phyloP scores from a whole-genome alignment of 2,329 filamentous ascomycete species.

The Aaosphaeria pasadenensis region DNA sequence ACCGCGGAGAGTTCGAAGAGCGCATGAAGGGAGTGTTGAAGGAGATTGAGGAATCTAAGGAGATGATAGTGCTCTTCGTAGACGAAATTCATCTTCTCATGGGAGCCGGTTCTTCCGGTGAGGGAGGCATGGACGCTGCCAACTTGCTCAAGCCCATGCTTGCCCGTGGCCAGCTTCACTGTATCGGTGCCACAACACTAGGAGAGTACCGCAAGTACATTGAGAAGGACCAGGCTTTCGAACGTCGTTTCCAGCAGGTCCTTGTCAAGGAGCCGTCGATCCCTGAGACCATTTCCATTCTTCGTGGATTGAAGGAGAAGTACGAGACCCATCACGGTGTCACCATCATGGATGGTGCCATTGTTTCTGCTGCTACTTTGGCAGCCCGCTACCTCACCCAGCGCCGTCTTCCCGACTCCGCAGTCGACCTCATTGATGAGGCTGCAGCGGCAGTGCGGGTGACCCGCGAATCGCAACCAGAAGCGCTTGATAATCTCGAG shows the following conservation, averaged over 20 bases:
- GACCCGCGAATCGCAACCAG: conserved; percentile 91
- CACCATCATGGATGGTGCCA: conserved; percentile 89
- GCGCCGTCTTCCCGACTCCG: conserved; percentile 88
- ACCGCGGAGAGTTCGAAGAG: conserved; percentile 97
- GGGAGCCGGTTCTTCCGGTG: conserved; percentile 90
- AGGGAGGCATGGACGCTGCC: conserved; percentile 97
- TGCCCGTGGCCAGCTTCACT: conserved; percentile 92
- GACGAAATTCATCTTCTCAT: conserved; percentile 98
- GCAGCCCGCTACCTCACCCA: conserved; percentile 91
- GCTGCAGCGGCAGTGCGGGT: conserved; percentile 95
- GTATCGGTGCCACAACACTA: conserved; percentile 94
- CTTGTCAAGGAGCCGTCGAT: conserved; percentile 92
- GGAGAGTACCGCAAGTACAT: conserved; percentile 98
- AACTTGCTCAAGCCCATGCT: conserved; percentile 98
- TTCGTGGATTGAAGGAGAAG: conserved; percentile 96
- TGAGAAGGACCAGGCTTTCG: conserved; percentile 96
- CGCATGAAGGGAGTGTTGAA: conserved; percentile 99
- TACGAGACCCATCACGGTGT: conserved; percentile 99
- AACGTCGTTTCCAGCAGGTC: conserved; percentile 97
- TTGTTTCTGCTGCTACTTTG: conserved; percentile 86
- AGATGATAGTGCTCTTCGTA: conserved; percentile 96
- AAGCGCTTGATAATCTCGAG: conserved; percentile 92
- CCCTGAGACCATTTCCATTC: conserved; percentile 88
- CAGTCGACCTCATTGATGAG: conserved; percentile 94
- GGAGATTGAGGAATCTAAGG: conserved; percentile 90